Conservation (phyloP, 805 yeast species). For the Helenozyma baotianmanensis region DNA sequence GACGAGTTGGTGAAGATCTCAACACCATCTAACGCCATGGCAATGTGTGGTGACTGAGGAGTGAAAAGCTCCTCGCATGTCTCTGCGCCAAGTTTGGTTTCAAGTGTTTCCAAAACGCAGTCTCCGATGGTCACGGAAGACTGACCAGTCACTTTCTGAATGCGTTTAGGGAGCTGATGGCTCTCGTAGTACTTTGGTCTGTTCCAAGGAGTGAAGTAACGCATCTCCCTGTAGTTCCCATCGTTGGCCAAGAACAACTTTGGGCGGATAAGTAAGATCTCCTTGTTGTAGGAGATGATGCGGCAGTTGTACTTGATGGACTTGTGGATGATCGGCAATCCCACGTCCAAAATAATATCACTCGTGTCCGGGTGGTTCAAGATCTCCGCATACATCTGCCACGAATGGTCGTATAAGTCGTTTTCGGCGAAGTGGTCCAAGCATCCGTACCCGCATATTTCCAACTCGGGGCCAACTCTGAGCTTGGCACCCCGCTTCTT, state of each 20-base stretch:
- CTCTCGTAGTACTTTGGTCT: slow-evolving; percentile 72
- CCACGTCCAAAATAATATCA: slow-evolving; percentile 83
- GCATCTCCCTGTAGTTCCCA: slow-evolving; percentile 97
- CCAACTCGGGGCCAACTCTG: slow-evolving; percentile 96
- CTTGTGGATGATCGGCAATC: slow-evolving; percentile 89
- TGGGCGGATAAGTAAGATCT: slow-evolving; percentile 83
- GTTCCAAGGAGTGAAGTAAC: slow-evolving; percentile 94
- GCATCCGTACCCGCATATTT: slow-evolving; percentile 91
- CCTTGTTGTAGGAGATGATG: slow-evolving; percentile 71
- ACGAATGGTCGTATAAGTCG: slow-evolving; percentile 82
- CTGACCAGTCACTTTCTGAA: slow-evolving; percentile 67
- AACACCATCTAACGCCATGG: slow-evolving; percentile 92
- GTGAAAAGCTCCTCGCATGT: slow-evolving; percentile 98
- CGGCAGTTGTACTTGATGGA: slow-evolving; percentile 91
- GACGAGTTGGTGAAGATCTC: slow-evolving; percentile 94
- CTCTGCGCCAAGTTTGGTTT: slow-evolving; percentile 92
- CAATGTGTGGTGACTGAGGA: slow-evolving; percentile 91
- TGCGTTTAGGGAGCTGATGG: slow-evolving; percentile 64
- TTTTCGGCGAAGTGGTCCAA: slow-evolving; percentile 90
- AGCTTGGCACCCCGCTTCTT: slow-evolving; percentile 70
- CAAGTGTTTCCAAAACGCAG: slow-evolving; percentile 77
- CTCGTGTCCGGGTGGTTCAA: slow-evolving; percentile 60
- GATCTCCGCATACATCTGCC: slow-evolving; percentile 90
- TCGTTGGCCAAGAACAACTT: slow-evolving; percentile 92
- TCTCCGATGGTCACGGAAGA: slow-evolving; percentile 76